phyloP scores from a whole-genome alignment of 805 yeast genomes.

The Saccharomycopsis olivae region DNA sequence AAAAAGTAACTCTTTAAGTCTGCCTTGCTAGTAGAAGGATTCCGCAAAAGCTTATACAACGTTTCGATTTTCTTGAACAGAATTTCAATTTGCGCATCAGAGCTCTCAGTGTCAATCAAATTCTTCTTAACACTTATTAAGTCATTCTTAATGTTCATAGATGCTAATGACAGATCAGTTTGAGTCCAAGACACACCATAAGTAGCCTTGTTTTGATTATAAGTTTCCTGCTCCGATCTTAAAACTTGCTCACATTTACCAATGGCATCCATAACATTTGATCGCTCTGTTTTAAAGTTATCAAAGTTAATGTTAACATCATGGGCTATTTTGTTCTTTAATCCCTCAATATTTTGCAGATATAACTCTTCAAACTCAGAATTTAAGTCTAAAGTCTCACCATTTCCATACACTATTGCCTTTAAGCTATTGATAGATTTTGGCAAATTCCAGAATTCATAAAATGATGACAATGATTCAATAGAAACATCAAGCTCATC shows the following conservation, averaged over 20 bases:
- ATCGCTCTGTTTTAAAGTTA: conserved; percentile 25
- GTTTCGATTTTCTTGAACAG: conserved; percentile 16
- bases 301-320: conserved; percentile 22
- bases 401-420: conserved; percentile 20
- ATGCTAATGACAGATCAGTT: conserved; percentile 28
- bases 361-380: conserved; percentile 10
- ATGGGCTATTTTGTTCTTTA: conserved; percentile 26
- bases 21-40: conserved; percentile 20
- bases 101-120: conserved; percentile 46
- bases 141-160: conserved; percentile 39
- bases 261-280: conserved; percentile 28
- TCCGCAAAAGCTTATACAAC: conserved; percentile 19
- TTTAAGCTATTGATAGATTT: conserved; percentile 47
- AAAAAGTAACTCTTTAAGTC: conserved; percentile 9
- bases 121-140: conserved; percentile 47
- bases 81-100: conserved; percentile 45
- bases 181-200: conserved; percentile 29
- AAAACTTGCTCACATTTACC: conserved; percentile 27
- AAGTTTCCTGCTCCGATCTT: conserved; percentile 28
- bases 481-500: conserved; percentile 71
- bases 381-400: conserved; percentile 28
- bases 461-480: conserved; percentile 65
- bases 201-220: conserved; percentile 25
- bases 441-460: conserved; percentile 63
- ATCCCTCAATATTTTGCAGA: conserved; percentile 27